Evolutionary conservation across 768 basidiomycete genomes (phyloP).

Genomic region (Gautieria morchelliformis): DNA sequence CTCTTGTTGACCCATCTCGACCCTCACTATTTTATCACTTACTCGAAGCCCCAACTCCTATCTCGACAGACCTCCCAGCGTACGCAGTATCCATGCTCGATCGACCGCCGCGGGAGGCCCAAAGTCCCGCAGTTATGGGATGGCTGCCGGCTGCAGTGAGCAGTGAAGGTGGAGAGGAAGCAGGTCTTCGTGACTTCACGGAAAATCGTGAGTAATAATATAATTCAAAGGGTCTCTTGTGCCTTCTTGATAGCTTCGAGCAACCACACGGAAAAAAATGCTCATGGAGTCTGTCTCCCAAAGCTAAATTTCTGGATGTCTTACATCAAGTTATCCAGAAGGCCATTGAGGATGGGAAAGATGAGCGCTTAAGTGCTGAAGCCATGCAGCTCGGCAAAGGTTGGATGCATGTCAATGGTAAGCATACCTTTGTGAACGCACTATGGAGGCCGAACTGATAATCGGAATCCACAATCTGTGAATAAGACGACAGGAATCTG

Average conservation of each 20-base stretch:
- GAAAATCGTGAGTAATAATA: slow-evolving; percentile 49
- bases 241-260: not conserved
- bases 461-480: not conserved
- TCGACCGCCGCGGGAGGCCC: slow-evolving; percentile 30
- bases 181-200: slow-evolving; percentile 59
- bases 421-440: slow-evolving; percentile 7
- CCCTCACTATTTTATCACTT: slow-evolving; percentile 66
- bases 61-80: slow-evolving; percentile 35
- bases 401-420: slow-evolving; percentile 82
- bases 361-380: slow-evolving; percentile 55
- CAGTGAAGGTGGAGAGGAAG: slow-evolving; percentile 26
- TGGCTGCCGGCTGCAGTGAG: slow-evolving; percentile 51
- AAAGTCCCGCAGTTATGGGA: slow-evolving; percentile 51
- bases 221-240: not conserved
- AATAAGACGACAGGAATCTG: slow-evolving; percentile 59
- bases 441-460: not conserved
- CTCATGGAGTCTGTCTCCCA: not conserved
- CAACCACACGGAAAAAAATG: not conserved
- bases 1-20: slow-evolving; percentile 44
- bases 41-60: slow-evolving; percentile 39
- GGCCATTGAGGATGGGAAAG: slow-evolving; percentile 45
- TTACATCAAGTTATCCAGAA: slow-evolving; percentile 51
- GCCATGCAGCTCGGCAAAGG: slow-evolving; percentile 60
- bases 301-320: slow-evolving; percentile 50
- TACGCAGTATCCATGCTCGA: slow-evolving; percentile 61